Base-by-base conservation (phyloP, 2,329 filamentous ascomycete species). In the Cladophialophora bantiana region DNA sequence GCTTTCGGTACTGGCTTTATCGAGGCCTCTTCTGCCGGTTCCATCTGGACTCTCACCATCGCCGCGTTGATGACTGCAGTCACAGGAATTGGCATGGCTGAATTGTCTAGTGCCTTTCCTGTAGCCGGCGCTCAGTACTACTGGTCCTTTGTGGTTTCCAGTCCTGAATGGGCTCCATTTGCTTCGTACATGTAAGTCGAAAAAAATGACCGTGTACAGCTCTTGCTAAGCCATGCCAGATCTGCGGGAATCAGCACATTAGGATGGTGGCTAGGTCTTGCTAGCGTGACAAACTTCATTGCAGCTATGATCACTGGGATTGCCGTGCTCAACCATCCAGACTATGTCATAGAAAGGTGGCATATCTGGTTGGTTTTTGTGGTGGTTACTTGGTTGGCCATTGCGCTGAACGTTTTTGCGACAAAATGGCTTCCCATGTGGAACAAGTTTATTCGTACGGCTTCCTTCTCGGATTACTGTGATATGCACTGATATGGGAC, bases 101-200 rank as follows among this genome's bases (percentile, higher is more conserved):
- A 68, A 36, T 34, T 68, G 57, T 34, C 62, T 10, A 62, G 56
- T 13, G 66, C 62, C 7, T 65, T 50, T 26, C 59, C 60, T 36
- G 60, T 67, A 3, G 60, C 65, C 3, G 67, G 67, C 2, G 64
- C 67, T 6, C 67, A 69, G 42, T 69, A 69, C 52, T 69, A 69
- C 38, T 69, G 67, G 67, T 69, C 67, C 15, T 69, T 50, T 53
- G 48, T 62, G 40, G 67, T 69, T 12, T 26, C 67, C 12, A 58
- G 26, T 10, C 50, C 56, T 5, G 60, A 61, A 20, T 69, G 62
- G 52, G 57, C 31, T 0, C 64, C 67, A 2, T 69, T 69, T 42
- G 67, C 67, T 4, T 69, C 67, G 6, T 69, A 61, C 20, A 36
- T 69, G 67, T 69, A 32, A 57, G 63, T 42, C 32, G 32, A 55